Evolutionary conservation across 169 alveolate genomes (phyloP), one percentile per base, ranked within the genome.

Genomic region (Plasmodium malariae): DNA sequence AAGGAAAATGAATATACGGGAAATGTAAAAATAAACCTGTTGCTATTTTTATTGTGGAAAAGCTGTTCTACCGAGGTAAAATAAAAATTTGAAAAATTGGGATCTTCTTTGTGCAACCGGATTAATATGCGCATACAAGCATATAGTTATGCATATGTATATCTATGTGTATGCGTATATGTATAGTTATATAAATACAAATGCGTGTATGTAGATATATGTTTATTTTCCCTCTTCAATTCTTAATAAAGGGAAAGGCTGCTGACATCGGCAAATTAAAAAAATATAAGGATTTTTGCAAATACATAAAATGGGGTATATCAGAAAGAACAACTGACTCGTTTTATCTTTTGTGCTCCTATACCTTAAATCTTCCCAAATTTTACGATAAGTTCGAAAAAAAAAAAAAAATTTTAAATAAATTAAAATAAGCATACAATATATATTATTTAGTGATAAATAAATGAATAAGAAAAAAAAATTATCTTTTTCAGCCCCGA

Each of bases 361-460:
- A 85, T 73, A 21, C 92, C 14, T 63, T 85, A 37, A 85, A 55
- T 24, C 87, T 85, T 6, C 67, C 92, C n/a, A 85, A 85, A 48
- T 85, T 85, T 85, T 85, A 69, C 21, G 87, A 70, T 26, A 70
- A 68, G 90, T 80, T n/a, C n/a, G 67, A 67, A 43, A 17, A 30
- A 2, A 55, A 14, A 54, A 62, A 34, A 60, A 17, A n/a, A 5
- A n/a, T 67, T 11, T 43, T 43, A 19, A 30, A 2, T 67, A 7
- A 26, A n/a, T n/a, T n/a, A n/a, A n/a, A n/a, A n/a, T n/a, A n/a
- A n/a, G n/a, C n/a, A n/a, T n/a, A n/a, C n/a, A n/a, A n/a, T n/a
- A n/a, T n/a, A n/a, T n/a, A n/a, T n/a, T n/a, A n/a, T n/a, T n/a
- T n/a, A n/a, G n/a, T n/a, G n/a, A n/a, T n/a, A n/a, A n/a, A n/a